phyloP scores from a whole-genome alignment of 2,329 filamentous ascomycete genomes.

The Emergomyces orientalis region DNA sequence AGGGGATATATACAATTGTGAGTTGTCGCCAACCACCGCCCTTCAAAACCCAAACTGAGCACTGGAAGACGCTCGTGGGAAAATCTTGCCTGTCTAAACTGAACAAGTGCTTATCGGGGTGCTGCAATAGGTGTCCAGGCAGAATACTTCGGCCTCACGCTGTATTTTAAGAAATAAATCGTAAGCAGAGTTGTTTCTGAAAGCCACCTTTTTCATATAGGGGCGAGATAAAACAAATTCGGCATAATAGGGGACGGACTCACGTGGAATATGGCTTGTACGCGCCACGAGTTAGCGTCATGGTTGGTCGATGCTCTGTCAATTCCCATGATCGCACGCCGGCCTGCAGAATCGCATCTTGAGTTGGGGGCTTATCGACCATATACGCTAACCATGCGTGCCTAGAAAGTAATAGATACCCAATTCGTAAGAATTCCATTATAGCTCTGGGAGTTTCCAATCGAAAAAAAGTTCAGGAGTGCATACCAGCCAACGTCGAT shows the following conservation, averaged over 20 bases:
- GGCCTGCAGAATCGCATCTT: conserved; percentile 63
- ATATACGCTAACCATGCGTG: conserved; percentile 95
- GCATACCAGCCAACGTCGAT: conserved; percentile 80
- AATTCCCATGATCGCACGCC: conserved; percentile 67
- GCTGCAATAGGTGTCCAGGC: conserved; percentile 29
- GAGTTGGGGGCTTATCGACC: conserved; percentile 73
- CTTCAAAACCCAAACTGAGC: not conserved
- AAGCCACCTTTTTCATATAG: not conserved
- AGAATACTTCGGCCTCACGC: conserved; percentile 27
- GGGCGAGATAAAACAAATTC: too few species aligned
- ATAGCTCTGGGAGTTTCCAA: not conserved
- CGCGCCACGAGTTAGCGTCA: conserved; percentile 65
- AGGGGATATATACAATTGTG: not conserved
- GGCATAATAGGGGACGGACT: conserved; percentile 34
- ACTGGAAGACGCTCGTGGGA: not conserved
- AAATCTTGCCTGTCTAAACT: not conserved
- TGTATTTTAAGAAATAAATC: conserved; percentile 14
- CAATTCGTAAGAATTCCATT: not conserved
- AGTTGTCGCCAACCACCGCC: not conserved
- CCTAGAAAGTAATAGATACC: conserved; percentile 36
- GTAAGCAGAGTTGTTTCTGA: not conserved
- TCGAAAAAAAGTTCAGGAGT: not conserved
- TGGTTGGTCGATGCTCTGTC: conserved; percentile 61
- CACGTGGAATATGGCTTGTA: conserved; percentile 95
- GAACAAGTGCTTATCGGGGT: conserved; percentile 14